phyloP scores from a whole-genome alignment of 805 yeast genomes.

The Starmera quercuum region DNA sequence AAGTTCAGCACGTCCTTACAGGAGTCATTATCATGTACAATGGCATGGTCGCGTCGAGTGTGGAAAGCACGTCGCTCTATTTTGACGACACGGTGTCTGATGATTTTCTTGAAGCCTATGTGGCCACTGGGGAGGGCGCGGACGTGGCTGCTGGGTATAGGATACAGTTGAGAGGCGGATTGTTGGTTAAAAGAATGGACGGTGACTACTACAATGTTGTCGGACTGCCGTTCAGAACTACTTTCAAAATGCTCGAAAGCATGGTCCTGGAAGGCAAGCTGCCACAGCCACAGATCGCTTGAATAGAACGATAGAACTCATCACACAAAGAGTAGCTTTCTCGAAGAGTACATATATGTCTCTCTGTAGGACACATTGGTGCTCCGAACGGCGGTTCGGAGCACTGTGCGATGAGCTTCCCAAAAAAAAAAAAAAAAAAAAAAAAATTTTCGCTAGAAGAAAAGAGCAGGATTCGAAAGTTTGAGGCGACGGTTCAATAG shows the following conservation, averaged over 20 bases:
- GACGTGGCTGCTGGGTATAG: conserved; percentile 91
- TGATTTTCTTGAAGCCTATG: conserved; percentile 54
- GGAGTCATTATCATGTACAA: conserved; percentile 40
- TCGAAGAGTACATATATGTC: too few species aligned
- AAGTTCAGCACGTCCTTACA: conserved; percentile 43
- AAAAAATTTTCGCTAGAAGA: too few species aligned
- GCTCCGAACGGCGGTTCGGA: too few species aligned
- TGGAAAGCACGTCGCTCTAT: conserved; percentile 33
- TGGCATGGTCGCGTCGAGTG: conserved; percentile 18
- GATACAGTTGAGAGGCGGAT: conserved; percentile 67
- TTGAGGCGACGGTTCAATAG: too few species aligned
- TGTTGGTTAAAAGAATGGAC: conserved; percentile 49
- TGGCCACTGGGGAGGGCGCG: conserved; percentile 63
- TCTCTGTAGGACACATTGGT: too few species aligned
- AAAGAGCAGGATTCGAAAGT: too few species aligned
- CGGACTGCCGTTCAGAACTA: conserved; percentile 69
- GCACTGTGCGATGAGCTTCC: too few species aligned
- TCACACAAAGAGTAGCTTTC: too few species aligned
- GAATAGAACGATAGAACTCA: too few species aligned
- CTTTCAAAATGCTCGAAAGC: conserved; percentile 37
- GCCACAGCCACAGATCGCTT: too few species aligned
- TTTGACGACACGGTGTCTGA: conserved; percentile 41
- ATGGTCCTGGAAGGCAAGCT: too few species aligned
- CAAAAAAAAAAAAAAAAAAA: too few species aligned
- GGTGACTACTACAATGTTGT: conserved; percentile 88